These are phyloP conservation scores for Beauveria brongniartii DNA, from an alignment of 2,329 filamentous ascomycete species.

Conservation along the genomic window DNA sequence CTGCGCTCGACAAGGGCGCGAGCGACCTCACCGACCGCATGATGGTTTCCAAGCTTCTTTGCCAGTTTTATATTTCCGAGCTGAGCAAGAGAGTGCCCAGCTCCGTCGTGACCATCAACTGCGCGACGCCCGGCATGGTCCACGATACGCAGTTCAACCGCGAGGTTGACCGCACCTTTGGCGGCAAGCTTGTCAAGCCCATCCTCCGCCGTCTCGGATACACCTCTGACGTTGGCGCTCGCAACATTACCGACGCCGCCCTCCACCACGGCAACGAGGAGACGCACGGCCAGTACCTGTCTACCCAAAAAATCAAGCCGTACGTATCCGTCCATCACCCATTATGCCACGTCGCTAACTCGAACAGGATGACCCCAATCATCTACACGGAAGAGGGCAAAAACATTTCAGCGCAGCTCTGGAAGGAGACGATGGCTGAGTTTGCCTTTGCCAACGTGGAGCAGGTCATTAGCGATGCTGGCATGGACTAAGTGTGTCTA, in stretches of 20 bases:
- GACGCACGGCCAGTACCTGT: constrained; percentile 10
- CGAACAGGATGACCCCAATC: constrained; percentile 5
- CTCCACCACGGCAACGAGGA: not conserved
- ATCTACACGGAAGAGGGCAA: constrained; percentile 13
- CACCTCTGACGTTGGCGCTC: constrained; percentile 6
- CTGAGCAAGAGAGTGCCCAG: constrained; percentile 20
- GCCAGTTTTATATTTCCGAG: constrained; percentile 25
- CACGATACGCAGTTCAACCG: constrained; percentile 13
- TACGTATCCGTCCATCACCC: not conserved
- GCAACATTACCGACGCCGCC: constrained; percentile 8
- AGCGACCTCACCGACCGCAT: constrained; percentile 11
- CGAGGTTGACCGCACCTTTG: constrained; percentile 9
- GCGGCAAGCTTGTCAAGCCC: constrained; percentile 7
- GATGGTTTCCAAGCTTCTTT: constrained; percentile 22
- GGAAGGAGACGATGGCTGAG: constrained; percentile 16
- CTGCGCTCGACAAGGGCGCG: constrained; percentile 15
- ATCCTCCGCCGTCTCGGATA: constrained; percentile 3
- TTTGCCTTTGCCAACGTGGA: constrained; percentile 14
- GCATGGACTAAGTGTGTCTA: too few species aligned
- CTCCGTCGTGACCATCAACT: constrained; percentile 16
- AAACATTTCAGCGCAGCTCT: constrained; percentile 6
- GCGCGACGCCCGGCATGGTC: constrained; percentile 15
- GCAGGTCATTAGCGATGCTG: not conserved
- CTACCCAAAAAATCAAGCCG: constrained; percentile 9
- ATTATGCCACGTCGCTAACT: not conserved